These are phyloP conservation scores for Perilla frutescens DNA, from an alignment of 257 asterid genomes.

Conservation along the genomic window DNA sequence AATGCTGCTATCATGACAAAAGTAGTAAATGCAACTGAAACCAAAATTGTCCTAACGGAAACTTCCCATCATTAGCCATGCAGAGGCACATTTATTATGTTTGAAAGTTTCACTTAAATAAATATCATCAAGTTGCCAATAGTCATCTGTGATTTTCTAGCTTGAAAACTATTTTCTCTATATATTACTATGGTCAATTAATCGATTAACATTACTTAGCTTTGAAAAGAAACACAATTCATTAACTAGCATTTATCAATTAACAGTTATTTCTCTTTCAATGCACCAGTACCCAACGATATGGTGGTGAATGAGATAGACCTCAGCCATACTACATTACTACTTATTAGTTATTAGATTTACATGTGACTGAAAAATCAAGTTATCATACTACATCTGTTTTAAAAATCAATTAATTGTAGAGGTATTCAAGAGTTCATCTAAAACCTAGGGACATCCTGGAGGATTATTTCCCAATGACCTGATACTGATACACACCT, in stretches of 20 bases:
- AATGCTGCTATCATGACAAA: constrained; percentile 4
- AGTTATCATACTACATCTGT: neutral
- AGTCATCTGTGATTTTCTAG: neutral
- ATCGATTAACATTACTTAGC: neutral
- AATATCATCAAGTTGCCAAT: constrained; percentile 22
- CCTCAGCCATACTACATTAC: neutral
- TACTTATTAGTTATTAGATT: neutral
- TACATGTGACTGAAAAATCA: neutral
- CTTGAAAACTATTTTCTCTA: neutral
- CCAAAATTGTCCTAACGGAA: neutral
- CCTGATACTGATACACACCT: constrained; percentile 20
- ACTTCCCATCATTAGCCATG: constrained; percentile 21
- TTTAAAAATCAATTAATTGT: neutral
- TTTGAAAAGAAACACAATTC: neutral
- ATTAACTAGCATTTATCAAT: constrained; percentile 8
- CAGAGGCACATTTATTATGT: constrained; percentile 9
- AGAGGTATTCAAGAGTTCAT: constrained; percentile 21
- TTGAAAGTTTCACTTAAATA: constrained; percentile 13
- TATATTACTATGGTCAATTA: neutral
- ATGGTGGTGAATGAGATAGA: constrained; percentile 14
- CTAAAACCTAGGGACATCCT: constrained; percentile 9
- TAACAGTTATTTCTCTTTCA: neutral
- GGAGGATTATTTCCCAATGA: constrained; percentile 15
- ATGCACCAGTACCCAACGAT: neutral
- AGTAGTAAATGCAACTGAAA: constrained; percentile 6